Evolutionary conservation across 495 filamentous ascomycete species (phyloP), one percentile per base, ranked within the genome.

Genomic region (Penicillium alfredii): DNA sequence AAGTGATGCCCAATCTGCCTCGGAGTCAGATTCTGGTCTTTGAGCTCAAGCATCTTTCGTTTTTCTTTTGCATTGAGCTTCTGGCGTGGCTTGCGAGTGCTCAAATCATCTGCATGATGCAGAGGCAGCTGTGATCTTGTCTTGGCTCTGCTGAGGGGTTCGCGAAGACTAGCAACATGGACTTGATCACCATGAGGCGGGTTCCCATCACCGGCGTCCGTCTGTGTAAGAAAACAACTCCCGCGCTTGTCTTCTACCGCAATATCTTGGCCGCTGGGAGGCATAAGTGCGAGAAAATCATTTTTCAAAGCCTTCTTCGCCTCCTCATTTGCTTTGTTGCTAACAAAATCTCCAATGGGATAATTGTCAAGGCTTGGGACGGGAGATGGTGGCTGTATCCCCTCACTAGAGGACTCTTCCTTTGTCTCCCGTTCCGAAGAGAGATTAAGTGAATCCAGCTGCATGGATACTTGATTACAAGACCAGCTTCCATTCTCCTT

Each of bases 11-110:
- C 36, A 40, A 35, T 18, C 8, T 25, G 14, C 14, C 35, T 40
- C 23, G 39, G 30, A 21, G 35, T 38, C 22, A 17, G 11, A 30
- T 39, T 45, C 24, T 39, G 35, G 8, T 32, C 36, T 32, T 46
- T 40, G 19, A 46, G 16, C 24, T 32, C 36, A 40, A 17, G 21
- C 9, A 46, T 12, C 20, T 40, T 37, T n/a, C 32, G 31, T 36
- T 36, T 35, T 4, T 37, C 37, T 19, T 23, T 40, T 36, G 31
- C 12, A 2, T 35, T 36, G 11, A 46, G 31, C 11, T 25, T 40
- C 19, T 40, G n/a, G 22, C 20, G 32, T 7, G 21, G 26, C 5
- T 22, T 35, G 8, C 12, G 13, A 4, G 20, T 15, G 1, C 22
- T 26, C 18, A 21, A 14, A 32, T 30, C 2, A 20, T 25, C 28